Base-by-base conservation (phyloP, 108 stramenopile species). In the Seminavis robusta region DNA sequence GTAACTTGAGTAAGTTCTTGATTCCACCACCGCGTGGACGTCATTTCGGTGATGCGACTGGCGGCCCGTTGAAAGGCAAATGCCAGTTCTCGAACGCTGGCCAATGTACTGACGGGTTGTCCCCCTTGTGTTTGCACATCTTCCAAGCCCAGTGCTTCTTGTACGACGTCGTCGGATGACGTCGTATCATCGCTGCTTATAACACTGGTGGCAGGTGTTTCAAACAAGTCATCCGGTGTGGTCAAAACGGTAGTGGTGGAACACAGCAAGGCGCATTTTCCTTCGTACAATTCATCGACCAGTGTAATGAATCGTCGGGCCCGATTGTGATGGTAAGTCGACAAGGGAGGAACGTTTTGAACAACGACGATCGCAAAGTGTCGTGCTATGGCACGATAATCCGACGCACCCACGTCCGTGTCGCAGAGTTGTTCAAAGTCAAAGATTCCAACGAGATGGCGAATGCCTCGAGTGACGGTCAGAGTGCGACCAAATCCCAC, bases 231-330 rank as follows among this genome's bases (percentile, higher is more conserved):
- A 11, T 57, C 34, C n/a, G n/a, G n/a, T n/a, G n/a, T n/a, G n/a
- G n/a, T n/a, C n/a, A n/a, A n/a, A 52, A 63, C 52, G 0, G 36
- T 33, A 15, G 39, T 76, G 13, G 73, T 57, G 45, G 60, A 74
- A 54, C 85, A 85, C 4, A 86, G 29, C 34, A 92, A 50, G 36
- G 76, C 80, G 40, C 79, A 88, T 26, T 74, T 74, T 11, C 73
- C 74, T 66, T 99, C 98, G 70, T 98, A 99, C 33, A 99, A 64
- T 53, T 95, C 94, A 69, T 99, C 98, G 41, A 99, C 70, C 48
- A 99, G 69, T 16, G 95, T 98, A 59, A 99, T 98, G 63, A 99
- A 97, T 47, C 98, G 84, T 56, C 98, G 73, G 7, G 94, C 88
- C 63, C 80, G 65, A 60, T 97, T 86, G 11, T 77, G 59, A 33